Base-by-base conservation (phyloP, 495 filamentous ascomycete species). In the Evernia prunastri region DNA sequence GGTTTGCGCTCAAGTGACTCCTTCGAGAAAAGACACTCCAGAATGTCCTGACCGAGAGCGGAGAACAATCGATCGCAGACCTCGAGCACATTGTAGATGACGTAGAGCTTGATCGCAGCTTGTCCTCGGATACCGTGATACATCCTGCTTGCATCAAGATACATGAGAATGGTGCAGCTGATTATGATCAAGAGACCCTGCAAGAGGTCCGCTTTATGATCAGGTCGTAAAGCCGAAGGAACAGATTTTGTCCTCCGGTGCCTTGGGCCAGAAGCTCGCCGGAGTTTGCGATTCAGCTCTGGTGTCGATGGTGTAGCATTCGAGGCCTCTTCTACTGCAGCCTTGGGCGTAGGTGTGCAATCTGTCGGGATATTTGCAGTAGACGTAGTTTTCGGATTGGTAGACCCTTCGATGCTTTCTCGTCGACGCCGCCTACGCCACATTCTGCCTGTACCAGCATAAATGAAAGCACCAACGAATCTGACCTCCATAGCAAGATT, bases 111-210 rank as follows among this genome's bases (percentile, higher is more conserved):
- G 76, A 99, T 96, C 11, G 92, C 92, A 7, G 91, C 91, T 76
- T 97, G 95, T 11, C 91, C 94, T 54, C 91, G 87, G 70, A 99
- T 97, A 70, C 91, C 89, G 73, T 99, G 94, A 75, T 99, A 99
- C 91, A 99, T 96, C 42, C 91, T 84, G 72, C 92, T 96, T 15
- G 95, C 93, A 75, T 99, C 94, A 47, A 97, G 89, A 63, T 84
- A 86, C 88, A 96, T 94, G 62, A 99, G 79, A 45, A 92, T 83
- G 39, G 85, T 82, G 73, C 90, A 96, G 67, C 89, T 96, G 58
- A 81, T 81, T 57, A 96, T 81, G 68, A 97, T 89, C 29, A 99
- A 81, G 42, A 90, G 75, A 0, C 94, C 94, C 72, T 92, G 92
- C 27, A 99, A 78, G 13, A 99, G 85, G 73, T 99, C 94, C 23